Evolutionary conservation across 2,329 filamentous ascomycete species (phyloP), one percentile per base, ranked within the genome.

Genomic region (Gnomoniopsis sp.): DNA sequence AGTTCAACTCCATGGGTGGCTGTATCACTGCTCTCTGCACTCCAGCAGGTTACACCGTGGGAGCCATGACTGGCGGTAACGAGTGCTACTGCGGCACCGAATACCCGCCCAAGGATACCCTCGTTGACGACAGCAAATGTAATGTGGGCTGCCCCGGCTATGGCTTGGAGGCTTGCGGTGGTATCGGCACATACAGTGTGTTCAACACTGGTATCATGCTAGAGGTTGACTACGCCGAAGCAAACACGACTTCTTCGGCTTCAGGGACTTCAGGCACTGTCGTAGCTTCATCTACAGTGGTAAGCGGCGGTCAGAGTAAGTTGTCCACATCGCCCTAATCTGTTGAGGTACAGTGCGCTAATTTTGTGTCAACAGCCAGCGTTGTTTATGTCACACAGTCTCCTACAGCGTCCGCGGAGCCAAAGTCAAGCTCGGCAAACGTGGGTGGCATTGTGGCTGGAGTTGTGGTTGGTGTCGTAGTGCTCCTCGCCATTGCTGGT

Each of bases 391-490:
- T 71, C n/a, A 66, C 72, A 0, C 58, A 68, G 2, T 61, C 66
- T 21, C 55, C 60, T 51, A 65, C 66, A 19, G 69, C 71, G 21
- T 64, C 69, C 4, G 17, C 49, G 6, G 15, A 49, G 3, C 56
- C 65, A 23, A 64, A 67, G 26, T 67, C 69, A 14, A 66, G 74
- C 54, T 75, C 79, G 10, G 77, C 87, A n/a, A 93, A 88, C 70
- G 89, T 86, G n/a, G 89, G 86, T 43, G 91, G 88, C 51, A 93
- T 98, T 65, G 92, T 89, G 19, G 93, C 88, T 11, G 93, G 93
- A 61, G 90, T 91, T 1, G 93, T 97, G 2, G 89, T 95, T 10
- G 92, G 90, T 59, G 85, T 96, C 2, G 77, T 96, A 2, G 89
- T 77, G 1, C 68, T 92, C 4, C 83, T 79, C 55, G 88, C 80